These are phyloP conservation scores for Alternaria conjuncta DNA, from an alignment of 2,329 filamentous ascomycete species.

Conservation along the genomic window DNA sequence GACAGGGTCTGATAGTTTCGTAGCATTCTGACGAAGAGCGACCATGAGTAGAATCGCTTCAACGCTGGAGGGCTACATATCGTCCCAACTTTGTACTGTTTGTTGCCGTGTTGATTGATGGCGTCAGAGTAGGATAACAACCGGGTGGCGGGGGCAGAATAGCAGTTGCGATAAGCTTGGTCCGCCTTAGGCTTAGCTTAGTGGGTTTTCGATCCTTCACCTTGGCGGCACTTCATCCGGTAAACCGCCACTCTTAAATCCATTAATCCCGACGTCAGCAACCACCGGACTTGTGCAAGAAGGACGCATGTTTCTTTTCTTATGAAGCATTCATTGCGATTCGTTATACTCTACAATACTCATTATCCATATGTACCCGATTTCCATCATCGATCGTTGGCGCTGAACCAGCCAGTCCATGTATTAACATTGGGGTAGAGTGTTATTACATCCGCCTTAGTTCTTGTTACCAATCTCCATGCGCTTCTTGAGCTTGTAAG, in stretches of 20 bases:
- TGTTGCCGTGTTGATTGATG: neutral
- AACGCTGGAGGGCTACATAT: neutral
- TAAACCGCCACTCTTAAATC: neutral
- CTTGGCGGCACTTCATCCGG: slow-evolving; percentile 1
- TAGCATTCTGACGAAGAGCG: neutral
- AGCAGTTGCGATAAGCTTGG: slow-evolving; percentile 1
- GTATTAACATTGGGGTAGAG: neutral
- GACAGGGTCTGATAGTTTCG: neutral
- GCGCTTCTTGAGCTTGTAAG: slow-evolving; percentile 56
- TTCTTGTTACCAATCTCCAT: slow-evolving; percentile 40
- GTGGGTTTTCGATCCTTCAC: neutral
- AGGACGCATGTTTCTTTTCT: neutral
- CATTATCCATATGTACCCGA: slow-evolving; percentile 2
- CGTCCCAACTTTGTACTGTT: neutral
- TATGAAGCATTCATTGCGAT: neutral
- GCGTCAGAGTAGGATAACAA: neutral
- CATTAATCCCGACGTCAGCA: neutral
- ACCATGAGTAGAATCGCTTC: neutral
- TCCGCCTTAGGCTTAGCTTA: neutral
- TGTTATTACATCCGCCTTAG: slow-evolving; percentile 10
- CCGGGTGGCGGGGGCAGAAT: slow-evolving; percentile 7
- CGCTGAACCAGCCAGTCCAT: slow-evolving; percentile 22
- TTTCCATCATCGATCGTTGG: slow-evolving; percentile 2
- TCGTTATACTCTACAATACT: slow-evolving; percentile 3
- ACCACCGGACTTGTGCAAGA: neutral